phyloP scores from a whole-genome alignment of 768 basidiomycete species.

The Calocybe cyanea region DNA sequence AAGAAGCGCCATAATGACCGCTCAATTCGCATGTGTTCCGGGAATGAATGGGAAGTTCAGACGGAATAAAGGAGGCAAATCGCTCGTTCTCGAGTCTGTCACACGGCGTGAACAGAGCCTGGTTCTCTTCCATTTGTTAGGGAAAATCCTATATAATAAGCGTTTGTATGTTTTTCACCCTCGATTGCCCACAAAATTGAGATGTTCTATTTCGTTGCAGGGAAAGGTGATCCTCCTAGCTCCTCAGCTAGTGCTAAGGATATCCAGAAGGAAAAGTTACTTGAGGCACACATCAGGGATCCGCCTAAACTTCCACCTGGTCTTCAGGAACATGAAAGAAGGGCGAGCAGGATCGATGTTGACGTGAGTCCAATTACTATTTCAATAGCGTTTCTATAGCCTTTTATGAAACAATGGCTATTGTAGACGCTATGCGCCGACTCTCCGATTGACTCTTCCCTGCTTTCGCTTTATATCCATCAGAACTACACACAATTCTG shows the following conservation, averaged over 20 bases:
- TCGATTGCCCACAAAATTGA: constrained; percentile 1
- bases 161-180: constrained; percentile 43
- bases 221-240: constrained; percentile 68
- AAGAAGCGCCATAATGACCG: constrained; percentile 86
- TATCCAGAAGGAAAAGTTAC: constrained; percentile 51
- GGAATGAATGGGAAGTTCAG: constrained; percentile 27
- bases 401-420: neutral
- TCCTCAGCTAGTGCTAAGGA: constrained; percentile 59
- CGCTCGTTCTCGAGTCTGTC: constrained; percentile 61
- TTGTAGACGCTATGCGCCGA: constrained; percentile 56
- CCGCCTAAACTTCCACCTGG: constrained; percentile 56
- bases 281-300: constrained; percentile 53
- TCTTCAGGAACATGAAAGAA: constrained; percentile 56
- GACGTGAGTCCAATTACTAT: constrained; percentile 42
- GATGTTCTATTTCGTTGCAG: constrained; percentile 31
- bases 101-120: constrained; percentile 84
- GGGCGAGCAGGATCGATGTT: constrained; percentile 70
- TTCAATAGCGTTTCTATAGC: neutral
- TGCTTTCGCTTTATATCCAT: constrained; percentile 88
- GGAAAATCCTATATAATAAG: constrained; percentile 94
- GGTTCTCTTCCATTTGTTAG: constrained; percentile 87
- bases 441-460: constrained; percentile 86
- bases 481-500: constrained; percentile 92
- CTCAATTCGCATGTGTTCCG: constrained; percentile 77
- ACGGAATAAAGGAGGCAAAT: constrained; percentile 29